Base-by-base conservation (phyloP, 192 early-diverging fungal genomes). In the Gryganskiella cystojenkinii region DNA sequence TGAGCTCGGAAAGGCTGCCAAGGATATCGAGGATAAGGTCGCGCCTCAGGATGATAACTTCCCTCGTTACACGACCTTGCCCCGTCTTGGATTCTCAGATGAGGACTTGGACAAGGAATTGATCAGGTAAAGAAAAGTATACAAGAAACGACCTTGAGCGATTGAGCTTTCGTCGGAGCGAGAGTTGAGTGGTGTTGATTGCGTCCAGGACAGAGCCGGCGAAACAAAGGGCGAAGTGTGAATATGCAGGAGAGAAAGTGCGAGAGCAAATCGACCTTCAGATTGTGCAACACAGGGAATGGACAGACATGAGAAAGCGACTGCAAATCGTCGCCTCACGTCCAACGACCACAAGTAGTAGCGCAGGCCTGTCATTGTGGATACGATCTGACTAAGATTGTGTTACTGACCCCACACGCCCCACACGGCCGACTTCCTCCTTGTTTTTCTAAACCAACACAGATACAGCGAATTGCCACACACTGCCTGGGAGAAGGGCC, bases 1-100 rank as follows among this genome's bases (percentile, higher is more conserved):
- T 6, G 92, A 95, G 71, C 86, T 99, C 51, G 86, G 82, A 69
- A 96, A 94, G 84, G 84, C 85, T 19, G 82, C 95, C 57, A 83
- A 81, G 55, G 89, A 90, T n/a, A 91, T 99, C 49, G 92, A 97
- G 67, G 85, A 92, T 33, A 89, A 88, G 70, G 89, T 96, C 70
- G 81, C 86, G 34, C 78, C 84, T 9, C 83, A 90, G 61, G 81
- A 90, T 9, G 89, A 84, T 2, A 89, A 88, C 34, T 84, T 87
- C 56, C 71, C 86, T 15, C 84, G 89, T 64, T 92, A 92, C 76
- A 79, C 84, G 45, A 57, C 80, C 8, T 83, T 97, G 51, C 95
- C 95, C 34, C 70, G 69, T 24, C 49, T 79, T 2, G 91, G 95
- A 35, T 84, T 95, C 80, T 57, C 83, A 6, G 83, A 90, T 22